Base-by-base conservation (phyloP, 306 rosid species). In the Lablab purpureus region DNA sequence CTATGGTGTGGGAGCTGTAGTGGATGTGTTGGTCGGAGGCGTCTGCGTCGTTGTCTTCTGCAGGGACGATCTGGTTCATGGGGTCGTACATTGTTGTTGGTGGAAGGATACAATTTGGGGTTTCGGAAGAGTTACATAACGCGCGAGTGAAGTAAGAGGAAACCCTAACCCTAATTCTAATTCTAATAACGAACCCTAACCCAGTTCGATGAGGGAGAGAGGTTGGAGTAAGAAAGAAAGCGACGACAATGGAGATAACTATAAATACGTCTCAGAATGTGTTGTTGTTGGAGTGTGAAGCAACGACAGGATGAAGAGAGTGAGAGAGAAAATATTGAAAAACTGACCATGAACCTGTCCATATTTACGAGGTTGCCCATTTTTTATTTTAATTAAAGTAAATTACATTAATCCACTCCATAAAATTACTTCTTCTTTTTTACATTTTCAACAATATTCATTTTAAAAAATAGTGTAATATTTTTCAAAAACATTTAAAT, bases 1-100 rank as follows among this genome's bases (percentile, higher is more conserved):
- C 97, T 25, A 89, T 86, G 40, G 87, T 62, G 67, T 85, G 93
- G 3, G 90, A 78, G 40, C 84, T 90, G 80, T 87, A 92, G 56
- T 80, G 87, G 64, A 86, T 86, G 81, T 84, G 90, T 56, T 85
- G 84, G 81, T 87, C 79, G 27, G 92, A 81, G 19, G 74, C 67
- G 47, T 81, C 79, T 5, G 64, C 80, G n/a, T 82, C 92, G 65
- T 79, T 89, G 34, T 89, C 85, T 34, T 75, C 89, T 67, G 22
- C 78, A 80, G 84, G 47, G 79, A 82, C 71, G 89, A 94, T 92
- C 91, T 86, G 96, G 58, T 82, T 85, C 86, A 94, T 71, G 49
- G 94, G 21, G 49, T 83, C 88, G 89, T 87, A 94, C 98, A 91
- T 94, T 85, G 85, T 78, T 75, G 68, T 30, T 60, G 25, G 59